A percentile compares a stretch with the other conserved stretches of the same genome.
These are phyloP conservation scores for Mycogone perniciosa DNA, from an alignment of 2,329 filamentous ascomycete species.

Conservation along the genomic window DNA sequence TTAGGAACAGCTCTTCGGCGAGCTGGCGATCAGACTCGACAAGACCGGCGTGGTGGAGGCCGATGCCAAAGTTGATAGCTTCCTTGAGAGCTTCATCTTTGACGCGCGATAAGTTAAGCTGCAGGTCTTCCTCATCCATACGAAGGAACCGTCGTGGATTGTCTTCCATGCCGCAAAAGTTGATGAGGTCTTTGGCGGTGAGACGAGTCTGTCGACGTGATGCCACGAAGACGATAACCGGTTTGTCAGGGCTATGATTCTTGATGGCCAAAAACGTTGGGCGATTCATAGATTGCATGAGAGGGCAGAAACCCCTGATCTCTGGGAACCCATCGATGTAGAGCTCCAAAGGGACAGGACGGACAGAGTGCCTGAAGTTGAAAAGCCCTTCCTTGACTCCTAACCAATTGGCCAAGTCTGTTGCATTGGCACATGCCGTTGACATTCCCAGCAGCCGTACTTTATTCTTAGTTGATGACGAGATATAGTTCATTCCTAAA, in stretches of 20 bases:
- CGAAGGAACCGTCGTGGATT: slow-evolving; percentile 87
- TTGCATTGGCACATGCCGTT: slow-evolving; percentile 93
- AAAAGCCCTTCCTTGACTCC: slow-evolving; percentile 93
- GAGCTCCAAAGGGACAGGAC: slow-evolving; percentile 89
- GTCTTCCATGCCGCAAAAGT: slow-evolving; percentile 97
- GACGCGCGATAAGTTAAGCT: slow-evolving; percentile 78
- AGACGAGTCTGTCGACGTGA: slow-evolving; percentile 90
- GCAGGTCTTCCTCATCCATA: slow-evolving; percentile 91
- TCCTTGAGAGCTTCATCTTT: slow-evolving; percentile 91
- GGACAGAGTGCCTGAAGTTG: slow-evolving; percentile 96
- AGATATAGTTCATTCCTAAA: slow-evolving; percentile 94
- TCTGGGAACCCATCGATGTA: slow-evolving; percentile 98
- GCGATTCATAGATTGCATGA: slow-evolving; percentile 99
- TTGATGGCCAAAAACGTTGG: slow-evolving; percentile 96
- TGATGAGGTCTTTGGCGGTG: slow-evolving; percentile 93
- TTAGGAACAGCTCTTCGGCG: slow-evolving; percentile 88
- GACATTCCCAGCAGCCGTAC: slow-evolving; percentile 97
- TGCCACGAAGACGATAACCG: slow-evolving; percentile 96
- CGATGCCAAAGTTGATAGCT: slow-evolving; percentile 95
- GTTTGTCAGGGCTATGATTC: slow-evolving; percentile 90
- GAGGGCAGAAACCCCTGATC: slow-evolving; percentile 85
- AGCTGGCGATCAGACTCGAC: slow-evolving; percentile 90
- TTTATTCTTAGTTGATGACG: slow-evolving; percentile 81
- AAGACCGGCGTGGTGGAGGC: slow-evolving; percentile 91
- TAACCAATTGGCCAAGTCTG: slow-evolving; percentile 90